These are phyloP conservation scores for Inga oerstediana DNA, from an alignment of 306 rosid genomes.

Conservation along the genomic window DNA sequence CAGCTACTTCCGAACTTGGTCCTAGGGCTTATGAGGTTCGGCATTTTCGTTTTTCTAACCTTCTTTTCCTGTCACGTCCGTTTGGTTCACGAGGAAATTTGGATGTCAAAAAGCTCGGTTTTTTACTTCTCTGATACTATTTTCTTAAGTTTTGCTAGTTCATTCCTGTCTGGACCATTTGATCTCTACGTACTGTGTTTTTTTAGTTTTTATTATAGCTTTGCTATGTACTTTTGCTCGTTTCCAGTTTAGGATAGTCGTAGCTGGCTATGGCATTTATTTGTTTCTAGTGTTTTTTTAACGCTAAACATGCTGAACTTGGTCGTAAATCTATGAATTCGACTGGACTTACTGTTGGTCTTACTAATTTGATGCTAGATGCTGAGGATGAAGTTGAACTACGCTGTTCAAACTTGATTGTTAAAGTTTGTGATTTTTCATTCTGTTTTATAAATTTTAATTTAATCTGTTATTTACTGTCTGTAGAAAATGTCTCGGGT, in stretches of 20 bases:
- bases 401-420: not conserved
- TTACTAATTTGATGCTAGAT: conserved; percentile 15
- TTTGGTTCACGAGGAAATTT: conserved; percentile 7
- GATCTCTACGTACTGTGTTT: conserved; percentile 16
- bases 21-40: conserved; percentile 50
- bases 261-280: not conserved
- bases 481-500: conserved; percentile 69
- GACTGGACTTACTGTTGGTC: conserved; percentile 5
- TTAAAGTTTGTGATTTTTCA: not conserved
- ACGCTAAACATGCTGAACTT: not conserved
- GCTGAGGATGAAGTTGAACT: conserved; percentile 28
- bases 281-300: not conserved
- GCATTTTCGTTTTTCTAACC: conserved; percentile 12
- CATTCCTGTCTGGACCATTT: conserved; percentile 7
- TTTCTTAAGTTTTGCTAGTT: not conserved
- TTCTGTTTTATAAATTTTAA: conserved; percentile 2
- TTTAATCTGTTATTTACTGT: conserved; percentile 17
- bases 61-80: not conserved
- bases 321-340: not conserved
- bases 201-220: not conserved
- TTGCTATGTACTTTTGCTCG: not conserved
- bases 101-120: not conserved
- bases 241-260: not conserved
- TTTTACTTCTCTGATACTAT: not conserved
- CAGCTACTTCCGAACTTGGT: conserved; percentile 33